Percentiles rank a stretch among this genome's conserved stretches.
Conservation (phyloP, 352 stramenopile species). For the Phytophthora megakarya region DNA sequence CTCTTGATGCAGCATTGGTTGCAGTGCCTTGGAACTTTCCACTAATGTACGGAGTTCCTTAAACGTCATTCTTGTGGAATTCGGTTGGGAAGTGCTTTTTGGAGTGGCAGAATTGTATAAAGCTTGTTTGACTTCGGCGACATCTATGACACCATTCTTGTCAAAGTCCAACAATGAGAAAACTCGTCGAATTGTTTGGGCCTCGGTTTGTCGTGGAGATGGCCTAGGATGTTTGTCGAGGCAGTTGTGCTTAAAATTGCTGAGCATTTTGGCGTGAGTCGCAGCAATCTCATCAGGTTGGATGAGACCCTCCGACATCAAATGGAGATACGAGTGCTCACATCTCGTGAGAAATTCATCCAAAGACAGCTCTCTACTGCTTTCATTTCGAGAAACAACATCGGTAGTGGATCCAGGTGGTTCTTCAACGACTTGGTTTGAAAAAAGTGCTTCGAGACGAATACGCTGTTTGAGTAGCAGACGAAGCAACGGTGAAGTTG, state of each 20-base stretch:
- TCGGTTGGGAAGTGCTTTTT: not conserved
- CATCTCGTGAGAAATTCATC: constrained; percentile 57
- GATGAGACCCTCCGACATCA: constrained; percentile 49
- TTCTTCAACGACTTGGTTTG: not conserved
- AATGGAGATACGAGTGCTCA: constrained; percentile 46
- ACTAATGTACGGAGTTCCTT: constrained; percentile 45
- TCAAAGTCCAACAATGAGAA: constrained; percentile 68
- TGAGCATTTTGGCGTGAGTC: not conserved
- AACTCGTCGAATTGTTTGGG: constrained; percentile 51
- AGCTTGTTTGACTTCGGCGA: constrained; percentile 59
- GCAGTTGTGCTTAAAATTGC: not conserved
- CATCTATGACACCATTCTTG: constrained; percentile 58
- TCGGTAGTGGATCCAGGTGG: not conserved
- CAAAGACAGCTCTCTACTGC: constrained; percentile 50
- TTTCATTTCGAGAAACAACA: not conserved
- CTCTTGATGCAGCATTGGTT: constrained; percentile 62
- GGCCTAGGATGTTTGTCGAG: not conserved
- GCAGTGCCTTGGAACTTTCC: constrained; percentile 47
- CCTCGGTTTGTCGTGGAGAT: constrained; percentile 42
- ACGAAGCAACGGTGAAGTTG: constrained; percentile 48
- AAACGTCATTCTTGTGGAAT: not conserved
- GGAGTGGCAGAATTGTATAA: constrained; percentile 37
- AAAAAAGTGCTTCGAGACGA: constrained; percentile 38
- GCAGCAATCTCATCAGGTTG: constrained; percentile 7
- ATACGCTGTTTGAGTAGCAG: constrained; percentile 63